Conservation (phyloP, 2,329 filamentous ascomycete genomes). For the Gremmenia infestans region DNA sequence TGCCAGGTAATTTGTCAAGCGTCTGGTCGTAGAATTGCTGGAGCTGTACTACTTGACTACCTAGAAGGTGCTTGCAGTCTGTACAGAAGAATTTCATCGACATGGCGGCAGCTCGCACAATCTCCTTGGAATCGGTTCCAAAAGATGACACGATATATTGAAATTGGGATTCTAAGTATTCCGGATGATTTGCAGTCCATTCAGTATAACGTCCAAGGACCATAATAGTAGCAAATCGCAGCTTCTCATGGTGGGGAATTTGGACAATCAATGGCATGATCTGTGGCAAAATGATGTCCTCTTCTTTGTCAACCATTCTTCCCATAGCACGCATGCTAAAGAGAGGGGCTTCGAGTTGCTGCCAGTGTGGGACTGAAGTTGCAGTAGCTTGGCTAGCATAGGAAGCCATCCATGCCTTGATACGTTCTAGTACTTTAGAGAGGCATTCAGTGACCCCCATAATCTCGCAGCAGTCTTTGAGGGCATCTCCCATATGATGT, state of each 20-base stretch:
- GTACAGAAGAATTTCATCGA: constrained; percentile 97
- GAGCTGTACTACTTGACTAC: constrained; percentile 76
- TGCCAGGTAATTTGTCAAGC: constrained; percentile 75
- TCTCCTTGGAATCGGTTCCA: constrained; percentile 80
- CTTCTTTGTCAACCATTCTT: constrained; percentile 87
- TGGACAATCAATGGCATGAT: constrained; percentile 91
- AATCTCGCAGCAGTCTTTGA: constrained; percentile 96
- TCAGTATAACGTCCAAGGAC: constrained; percentile 94
- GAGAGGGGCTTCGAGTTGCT: constrained; percentile 88
- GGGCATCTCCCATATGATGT: constrained; percentile 93
- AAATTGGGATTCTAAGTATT: constrained; percentile 87
- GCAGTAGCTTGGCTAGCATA: constrained; percentile 72
- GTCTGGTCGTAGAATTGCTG: constrained; percentile 91
- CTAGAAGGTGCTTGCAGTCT: constrained; percentile 84
- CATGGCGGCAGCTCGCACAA: constrained; percentile 84
- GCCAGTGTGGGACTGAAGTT: constrained; percentile 84
- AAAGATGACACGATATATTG: constrained; percentile 95
- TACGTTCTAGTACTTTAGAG: constrained; percentile 78
- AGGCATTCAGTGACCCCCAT: constrained; percentile 91
- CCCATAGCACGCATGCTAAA: constrained; percentile 96
- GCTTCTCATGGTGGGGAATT: constrained; percentile 92
- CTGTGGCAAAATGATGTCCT: constrained; percentile 80
- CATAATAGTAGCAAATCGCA: constrained; percentile 99
- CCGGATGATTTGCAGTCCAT: constrained; percentile 92
- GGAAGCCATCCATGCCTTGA: constrained; percentile 81